Evolutionary conservation across 345 rosid species (phyloP).

Genomic region (Firmiana major): DNA sequence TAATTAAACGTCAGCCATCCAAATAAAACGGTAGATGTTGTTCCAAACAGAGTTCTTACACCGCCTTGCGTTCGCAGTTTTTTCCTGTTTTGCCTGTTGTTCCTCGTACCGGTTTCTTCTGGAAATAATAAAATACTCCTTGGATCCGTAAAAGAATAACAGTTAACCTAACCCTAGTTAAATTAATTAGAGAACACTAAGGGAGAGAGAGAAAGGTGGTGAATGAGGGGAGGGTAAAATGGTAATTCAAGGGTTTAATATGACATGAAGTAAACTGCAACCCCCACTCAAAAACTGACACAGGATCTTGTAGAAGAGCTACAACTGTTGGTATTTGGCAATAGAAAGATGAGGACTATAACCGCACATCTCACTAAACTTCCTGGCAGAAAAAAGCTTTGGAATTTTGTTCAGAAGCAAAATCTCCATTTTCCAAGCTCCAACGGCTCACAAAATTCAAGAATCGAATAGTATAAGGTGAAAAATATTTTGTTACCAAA

Average conservation of each 20-base stretch:
- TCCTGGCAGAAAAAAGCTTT: not conserved
- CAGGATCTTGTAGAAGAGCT: slow-evolving; percentile 19
- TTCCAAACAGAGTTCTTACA: not conserved
- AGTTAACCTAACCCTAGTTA: too few species aligned
- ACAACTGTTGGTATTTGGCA: slow-evolving; percentile 6
- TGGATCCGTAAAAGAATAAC: too few species aligned
- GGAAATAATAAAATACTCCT: not conserved
- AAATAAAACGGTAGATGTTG: not conserved
- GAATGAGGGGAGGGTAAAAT: not conserved
- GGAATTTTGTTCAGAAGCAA: slow-evolving; percentile 15
- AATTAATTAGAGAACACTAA: not conserved
- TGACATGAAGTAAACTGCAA: not conserved
- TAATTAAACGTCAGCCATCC: not conserved
- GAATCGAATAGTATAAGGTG: slow-evolving; percentile 6
- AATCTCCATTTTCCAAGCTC: slow-evolving; percentile 19
- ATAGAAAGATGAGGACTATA: not conserved
- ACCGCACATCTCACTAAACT: slow-evolving; percentile 9
- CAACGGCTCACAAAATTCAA: slow-evolving; percentile 11
- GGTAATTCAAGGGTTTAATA: not conserved
- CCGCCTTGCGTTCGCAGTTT: not conserved
- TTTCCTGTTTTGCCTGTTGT: not conserved
- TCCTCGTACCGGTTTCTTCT: not conserved
- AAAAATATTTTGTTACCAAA: too few species aligned
- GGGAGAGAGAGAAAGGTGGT: not conserved
- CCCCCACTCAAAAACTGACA: slow-evolving; percentile 11